Conservation (phyloP, 148 eudicot genomes). For the Limonium bicolor region DNA sequence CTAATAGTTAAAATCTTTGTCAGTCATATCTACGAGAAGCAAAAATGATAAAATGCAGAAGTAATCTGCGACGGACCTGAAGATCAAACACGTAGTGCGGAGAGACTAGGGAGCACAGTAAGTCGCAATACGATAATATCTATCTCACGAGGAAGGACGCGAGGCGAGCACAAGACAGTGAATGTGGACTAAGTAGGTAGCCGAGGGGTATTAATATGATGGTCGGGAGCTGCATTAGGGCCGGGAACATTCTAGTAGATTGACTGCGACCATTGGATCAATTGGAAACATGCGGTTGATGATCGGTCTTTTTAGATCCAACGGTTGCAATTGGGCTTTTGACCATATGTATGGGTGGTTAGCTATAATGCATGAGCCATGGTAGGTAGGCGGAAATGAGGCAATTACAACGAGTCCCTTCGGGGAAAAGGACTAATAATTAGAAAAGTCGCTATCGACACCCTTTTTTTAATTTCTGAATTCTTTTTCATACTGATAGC, state of each 20-base stretch:
- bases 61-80: not conserved
- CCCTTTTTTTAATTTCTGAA: too few species aligned
- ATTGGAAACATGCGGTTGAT: not conserved
- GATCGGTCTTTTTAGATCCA: not conserved
- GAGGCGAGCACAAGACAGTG: slow-evolving; percentile 1
- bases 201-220: not conserved
- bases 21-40: not conserved
- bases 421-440: too few species aligned
- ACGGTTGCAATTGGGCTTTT: slow-evolving; percentile 1
- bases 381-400: too few species aligned
- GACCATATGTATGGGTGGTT: too few species aligned
- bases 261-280: not conserved
- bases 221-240: not conserved
- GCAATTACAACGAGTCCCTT: too few species aligned
- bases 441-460: too few species aligned
- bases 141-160: too few species aligned
- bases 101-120: not conserved
- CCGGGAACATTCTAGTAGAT: not conserved
- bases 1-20: not conserved
- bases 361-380: too few species aligned
- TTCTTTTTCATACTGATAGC: too few species aligned
- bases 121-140: not conserved
- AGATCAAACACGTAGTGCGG: not conserved
- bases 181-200: not conserved
- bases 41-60: not conserved